A percentile compares a stretch with the other conserved stretches of the same genome.
Conservation (phyloP, 108 stramenopile genomes). For the Pseudonitzschia multiseries region DNA sequence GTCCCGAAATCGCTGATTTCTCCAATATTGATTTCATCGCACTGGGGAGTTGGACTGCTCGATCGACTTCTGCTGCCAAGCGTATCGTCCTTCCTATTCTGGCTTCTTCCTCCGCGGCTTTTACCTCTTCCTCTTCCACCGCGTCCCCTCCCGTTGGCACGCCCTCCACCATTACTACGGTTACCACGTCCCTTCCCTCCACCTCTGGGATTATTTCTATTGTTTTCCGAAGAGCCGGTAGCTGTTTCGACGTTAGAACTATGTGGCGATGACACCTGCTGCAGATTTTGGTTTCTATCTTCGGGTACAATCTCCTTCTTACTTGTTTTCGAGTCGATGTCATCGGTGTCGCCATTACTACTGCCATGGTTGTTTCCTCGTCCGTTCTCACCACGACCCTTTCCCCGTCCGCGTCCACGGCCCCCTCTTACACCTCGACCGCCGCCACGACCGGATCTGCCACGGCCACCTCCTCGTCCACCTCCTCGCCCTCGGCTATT, state of each 20-base stretch:
- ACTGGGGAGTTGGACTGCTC: background rate
- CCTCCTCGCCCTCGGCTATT: constrained; percentile 8
- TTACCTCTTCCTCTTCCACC: constrained; percentile 13
- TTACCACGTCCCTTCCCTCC: constrained; percentile 6
- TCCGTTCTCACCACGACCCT: constrained; percentile 12
- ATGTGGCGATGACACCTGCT: background rate
- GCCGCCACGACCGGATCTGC: constrained; percentile 18
- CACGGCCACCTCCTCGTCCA: constrained; percentile 31
- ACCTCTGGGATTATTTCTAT: background rate
- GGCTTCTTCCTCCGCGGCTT: constrained; percentile 8
- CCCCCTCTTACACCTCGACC: constrained; percentile 21
- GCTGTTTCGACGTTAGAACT: background rate
- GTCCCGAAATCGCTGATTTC: background rate
- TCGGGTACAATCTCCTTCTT: background rate
- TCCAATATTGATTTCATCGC: background rate
- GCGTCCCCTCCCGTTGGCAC: constrained; percentile 22
- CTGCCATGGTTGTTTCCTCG: background rate
- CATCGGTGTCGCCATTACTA: constrained; percentile 3
- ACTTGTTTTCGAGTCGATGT: background rate
- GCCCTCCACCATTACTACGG: constrained; percentile 23
- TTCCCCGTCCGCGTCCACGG: constrained; percentile 23
- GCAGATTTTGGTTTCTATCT: background rate
- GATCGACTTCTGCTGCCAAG: background rate
- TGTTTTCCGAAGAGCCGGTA: background rate
- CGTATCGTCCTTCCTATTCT: background rate